phyloP scores from a whole-genome alignment of 306 rosid genomes.

The Dicorynia guianensis region DNA sequence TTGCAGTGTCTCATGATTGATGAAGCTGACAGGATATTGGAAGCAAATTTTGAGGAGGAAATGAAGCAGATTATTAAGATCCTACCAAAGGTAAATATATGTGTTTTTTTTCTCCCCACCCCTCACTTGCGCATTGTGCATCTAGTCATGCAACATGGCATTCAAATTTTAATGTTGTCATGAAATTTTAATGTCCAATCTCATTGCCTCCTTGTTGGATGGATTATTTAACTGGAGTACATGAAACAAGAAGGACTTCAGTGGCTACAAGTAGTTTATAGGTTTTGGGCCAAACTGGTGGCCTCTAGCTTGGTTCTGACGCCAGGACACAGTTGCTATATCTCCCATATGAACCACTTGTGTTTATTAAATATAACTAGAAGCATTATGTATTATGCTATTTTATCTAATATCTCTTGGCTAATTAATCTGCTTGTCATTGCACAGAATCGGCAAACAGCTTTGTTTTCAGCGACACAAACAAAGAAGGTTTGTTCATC shows the following conservation, averaged over 20 bases:
- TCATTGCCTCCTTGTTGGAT: neutral
- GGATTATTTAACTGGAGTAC: conserved; percentile 10
- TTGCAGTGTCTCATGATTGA: conserved; percentile 89
- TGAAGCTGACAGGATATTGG: conserved; percentile 98
- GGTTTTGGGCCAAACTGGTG: conserved; percentile 6
- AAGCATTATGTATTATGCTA: conserved; percentile 17
- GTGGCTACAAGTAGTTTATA: neutral
- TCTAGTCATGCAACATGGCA: neutral
- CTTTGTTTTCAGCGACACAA: conserved; percentile 97
- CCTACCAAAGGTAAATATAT: conserved; percentile 76
- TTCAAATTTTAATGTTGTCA: conserved; percentile 14
- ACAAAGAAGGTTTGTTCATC: conserved; percentile 79
- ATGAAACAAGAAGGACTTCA: neutral
- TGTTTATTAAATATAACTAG: conserved; percentile 14
- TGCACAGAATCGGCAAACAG: conserved; percentile 90
- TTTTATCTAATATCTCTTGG: neutral
- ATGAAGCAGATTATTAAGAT: conserved; percentile 86
- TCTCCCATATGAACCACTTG: neutral
- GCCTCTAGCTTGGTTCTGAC: neutral
- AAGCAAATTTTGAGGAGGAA: conserved; percentile 95
- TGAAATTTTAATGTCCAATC: conserved; percentile 5
- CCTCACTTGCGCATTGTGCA: neutral
- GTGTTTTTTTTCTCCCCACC: neutral
- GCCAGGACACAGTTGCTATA: conserved; percentile 21
- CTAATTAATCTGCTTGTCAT: conserved; percentile 41